phyloP scores from a whole-genome alignment of 2,329 filamentous ascomycete genomes.

The Neofusicoccum parvum region DNA sequence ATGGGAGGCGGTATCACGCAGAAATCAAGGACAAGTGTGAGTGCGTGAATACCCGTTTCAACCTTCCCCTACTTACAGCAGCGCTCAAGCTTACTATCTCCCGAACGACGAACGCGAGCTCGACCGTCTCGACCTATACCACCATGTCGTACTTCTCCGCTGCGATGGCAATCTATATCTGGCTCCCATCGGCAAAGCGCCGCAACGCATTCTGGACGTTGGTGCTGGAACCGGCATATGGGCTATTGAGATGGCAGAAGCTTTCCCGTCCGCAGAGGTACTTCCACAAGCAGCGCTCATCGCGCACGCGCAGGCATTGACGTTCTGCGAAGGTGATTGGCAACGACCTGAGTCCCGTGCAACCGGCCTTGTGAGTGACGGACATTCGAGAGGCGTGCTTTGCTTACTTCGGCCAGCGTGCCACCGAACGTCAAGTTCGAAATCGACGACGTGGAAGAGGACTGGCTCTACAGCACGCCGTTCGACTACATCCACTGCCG shows the following conservation, averaged over 20 bases:
- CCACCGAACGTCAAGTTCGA: conserved; percentile 46
- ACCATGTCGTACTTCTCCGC: background rate
- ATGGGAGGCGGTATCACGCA: conserved; percentile 19
- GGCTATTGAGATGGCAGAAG: conserved; percentile 3
- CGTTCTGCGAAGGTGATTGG: conserved; percentile 29
- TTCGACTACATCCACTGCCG: conserved; percentile 41
- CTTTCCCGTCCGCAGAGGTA: background rate
- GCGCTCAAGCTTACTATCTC: conserved; percentile 23
- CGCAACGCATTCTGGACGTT: conserved; percentile 22
- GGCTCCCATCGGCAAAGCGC: conserved; percentile 21
- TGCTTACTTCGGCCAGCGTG: conserved; percentile 20
- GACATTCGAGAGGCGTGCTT: background rate
- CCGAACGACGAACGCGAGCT: conserved; percentile 12
- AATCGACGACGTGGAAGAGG: conserved; percentile 44
- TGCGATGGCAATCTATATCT: conserved; percentile 13
- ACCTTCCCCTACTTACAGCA: background rate
- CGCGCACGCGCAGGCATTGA: background rate
- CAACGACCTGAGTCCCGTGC: background rate
- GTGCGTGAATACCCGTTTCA: too few species aligned
- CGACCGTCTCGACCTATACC: conserved; percentile 6
- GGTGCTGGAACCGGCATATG: conserved; percentile 2
- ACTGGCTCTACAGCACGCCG: conserved; percentile 39
- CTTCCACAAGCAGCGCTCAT: too few species aligned
- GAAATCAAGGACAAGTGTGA: conserved; percentile 23
- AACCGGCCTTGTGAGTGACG: background rate